phyloP scores from a whole-genome alignment of 768 basidiomycete species.

The Rhizopogon sp. region DNA sequence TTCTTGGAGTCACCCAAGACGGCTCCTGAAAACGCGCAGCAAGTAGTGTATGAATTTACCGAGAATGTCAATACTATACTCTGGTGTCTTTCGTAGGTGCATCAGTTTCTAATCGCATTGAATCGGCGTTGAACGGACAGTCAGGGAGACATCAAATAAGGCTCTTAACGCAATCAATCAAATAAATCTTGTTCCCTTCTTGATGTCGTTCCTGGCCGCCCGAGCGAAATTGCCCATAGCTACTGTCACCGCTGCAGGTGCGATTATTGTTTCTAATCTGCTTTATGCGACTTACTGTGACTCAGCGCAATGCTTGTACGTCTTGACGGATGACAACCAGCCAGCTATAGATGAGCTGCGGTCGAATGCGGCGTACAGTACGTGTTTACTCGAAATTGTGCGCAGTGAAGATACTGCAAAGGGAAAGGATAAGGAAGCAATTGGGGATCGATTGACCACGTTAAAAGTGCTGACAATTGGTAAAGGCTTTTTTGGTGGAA shows the following conservation, averaged over 20 bases:
- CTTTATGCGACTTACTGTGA: neutral
- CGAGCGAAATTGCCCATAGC: conserved; percentile 62
- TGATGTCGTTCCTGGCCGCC: conserved; percentile 84
- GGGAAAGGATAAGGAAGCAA: conserved; percentile 35
- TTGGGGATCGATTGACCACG: conserved; percentile 44
- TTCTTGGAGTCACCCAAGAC: conserved; percentile 56
- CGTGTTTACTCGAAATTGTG: conserved; percentile 62
- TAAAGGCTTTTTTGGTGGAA: conserved; percentile 24
- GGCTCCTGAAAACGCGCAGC: conserved; percentile 66
- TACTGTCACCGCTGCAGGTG: conserved; percentile 80
- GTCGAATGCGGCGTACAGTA: conserved; percentile 52
- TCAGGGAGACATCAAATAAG: conserved; percentile 89
- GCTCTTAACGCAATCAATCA: conserved; percentile 84
- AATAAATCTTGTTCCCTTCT: conserved; percentile 71
- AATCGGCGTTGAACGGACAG: conserved; percentile 16
- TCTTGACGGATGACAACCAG: conserved; percentile 88
- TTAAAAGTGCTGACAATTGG: conserved; percentile 71
- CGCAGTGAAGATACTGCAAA: conserved; percentile 28
- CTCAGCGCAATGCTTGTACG: conserved; percentile 87
- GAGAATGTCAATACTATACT: conserved; percentile 90
- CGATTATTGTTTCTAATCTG: conserved; percentile 8
- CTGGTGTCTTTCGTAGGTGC: conserved; percentile 91
- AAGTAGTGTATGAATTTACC: conserved; percentile 79
- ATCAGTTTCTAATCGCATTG: neutral
- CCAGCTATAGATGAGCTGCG: conserved; percentile 65